Evolutionary conservation across 257 asterid genomes (phyloP), one percentile per base, ranked within the genome.

Genomic region (Solanum arcanum): DNA sequence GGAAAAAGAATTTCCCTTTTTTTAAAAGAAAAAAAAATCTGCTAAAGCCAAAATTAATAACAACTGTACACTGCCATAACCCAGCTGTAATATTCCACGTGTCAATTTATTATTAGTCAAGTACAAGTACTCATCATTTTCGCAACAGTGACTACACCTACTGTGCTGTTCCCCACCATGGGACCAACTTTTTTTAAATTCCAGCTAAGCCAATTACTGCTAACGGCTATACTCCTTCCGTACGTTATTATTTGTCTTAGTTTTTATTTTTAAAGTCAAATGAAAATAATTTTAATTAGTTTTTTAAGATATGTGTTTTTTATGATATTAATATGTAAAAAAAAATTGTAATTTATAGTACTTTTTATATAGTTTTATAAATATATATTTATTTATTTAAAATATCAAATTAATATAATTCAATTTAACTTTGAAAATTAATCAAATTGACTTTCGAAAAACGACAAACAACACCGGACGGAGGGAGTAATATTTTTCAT

Each of bases 11-110:
- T 49, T 23, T 42, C 59, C 81, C 42, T 1, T 25, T 74, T 75
- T 70, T 0, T 0, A 2, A 52, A 52, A 37, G 1, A 42, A 87
- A 87, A 87, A 87, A 88, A 86, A 89, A 88, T 56, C 87, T 89
- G 68, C 90, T 89, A 83, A 87, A 91, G 91, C 89, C 91, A 83
- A 56, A 56, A n/a, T 64, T 64, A n/a, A 46, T 84, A 92, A 94
- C 95, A 94, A 72, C 95, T 93, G 94, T 89, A 89, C 90, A 89
- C 59, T 89, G 41, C 78, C 87, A 80, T 74, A 60, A 20, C 25
- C 94, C 97, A 95, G 96, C 98, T 93, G 98, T 92, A 35, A 15
- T 2, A 4, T 2, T 39, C 88, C 93, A 92, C 92, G 97, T 94
- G 94, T 59, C 9, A 0, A 0, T 0, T 2, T 1, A 0, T 59